These are phyloP conservation scores for Fusarium verrucosum DNA, from an alignment of 2,329 filamentous ascomycete genomes.

Conservation along the genomic window DNA sequence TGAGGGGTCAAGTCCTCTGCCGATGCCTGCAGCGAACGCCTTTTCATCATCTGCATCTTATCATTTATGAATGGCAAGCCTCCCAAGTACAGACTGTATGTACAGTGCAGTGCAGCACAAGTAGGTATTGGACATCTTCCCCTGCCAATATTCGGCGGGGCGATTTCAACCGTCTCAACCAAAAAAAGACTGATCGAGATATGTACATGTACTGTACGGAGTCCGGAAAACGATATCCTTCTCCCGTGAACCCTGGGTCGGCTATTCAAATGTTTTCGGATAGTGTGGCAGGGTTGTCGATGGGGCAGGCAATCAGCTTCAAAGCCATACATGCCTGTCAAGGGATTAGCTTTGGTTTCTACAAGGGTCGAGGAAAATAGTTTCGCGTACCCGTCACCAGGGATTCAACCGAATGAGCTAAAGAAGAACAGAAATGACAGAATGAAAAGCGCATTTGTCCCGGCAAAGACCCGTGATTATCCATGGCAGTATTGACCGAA, in stretches of 20 bases:
- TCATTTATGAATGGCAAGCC: constrained; percentile 12
- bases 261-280: constrained; percentile 26
- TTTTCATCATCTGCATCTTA: constrained; percentile 26
- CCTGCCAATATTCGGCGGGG: constrained; percentile 20
- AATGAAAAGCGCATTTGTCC: background rate
- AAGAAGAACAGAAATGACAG: constrained; percentile 19
- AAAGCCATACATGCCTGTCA: constrained; percentile 4
- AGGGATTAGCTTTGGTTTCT: constrained; percentile 17
- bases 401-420: constrained; percentile 12
- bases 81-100: background rate
- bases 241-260: constrained; percentile 27
- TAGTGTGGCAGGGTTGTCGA: constrained; percentile 16
- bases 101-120: constrained; percentile 2
- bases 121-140: background rate
- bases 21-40: constrained; percentile 20
- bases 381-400: constrained; percentile 21
- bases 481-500: constrained; percentile 13
- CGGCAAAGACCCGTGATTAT: constrained; percentile 6
- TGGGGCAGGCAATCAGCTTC: constrained; percentile 16
- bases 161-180: constrained; percentile 6
- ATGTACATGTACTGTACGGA: background rate
- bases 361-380: constrained; percentile 19
- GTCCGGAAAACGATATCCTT: constrained; percentile 27
- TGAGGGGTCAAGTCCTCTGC: constrained; percentile 13
- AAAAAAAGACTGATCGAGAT: constrained; percentile 11